Evolutionary conservation across 495 filamentous ascomycete genomes (phyloP).

Genomic region (Neurospora terricola): DNA sequence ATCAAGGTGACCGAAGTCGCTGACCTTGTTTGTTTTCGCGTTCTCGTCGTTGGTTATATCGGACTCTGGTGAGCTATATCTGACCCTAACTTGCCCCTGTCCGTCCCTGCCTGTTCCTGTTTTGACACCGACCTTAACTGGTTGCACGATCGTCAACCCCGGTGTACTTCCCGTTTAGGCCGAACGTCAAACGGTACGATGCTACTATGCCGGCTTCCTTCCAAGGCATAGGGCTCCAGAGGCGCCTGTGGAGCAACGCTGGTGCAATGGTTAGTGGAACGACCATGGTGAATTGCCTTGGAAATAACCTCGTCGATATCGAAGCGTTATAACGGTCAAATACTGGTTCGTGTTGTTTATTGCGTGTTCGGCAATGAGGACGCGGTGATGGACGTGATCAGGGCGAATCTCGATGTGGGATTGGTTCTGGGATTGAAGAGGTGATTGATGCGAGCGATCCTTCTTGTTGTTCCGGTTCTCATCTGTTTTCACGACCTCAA

Average conservation of each 20-base stretch:
- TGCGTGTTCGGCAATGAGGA: background rate
- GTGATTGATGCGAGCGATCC: background rate
- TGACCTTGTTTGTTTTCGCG: background rate
- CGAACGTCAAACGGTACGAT: background rate
- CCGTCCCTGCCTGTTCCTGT: too few species aligned
- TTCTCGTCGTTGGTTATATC: background rate
- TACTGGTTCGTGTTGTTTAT: background rate
- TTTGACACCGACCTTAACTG: too few species aligned
- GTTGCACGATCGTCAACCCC: background rate
- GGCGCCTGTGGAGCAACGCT: background rate
- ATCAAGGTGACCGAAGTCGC: background rate
- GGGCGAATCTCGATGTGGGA: constrained; percentile 1
- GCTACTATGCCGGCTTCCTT: background rate
- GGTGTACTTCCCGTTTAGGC: background rate
- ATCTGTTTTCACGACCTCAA: background rate
- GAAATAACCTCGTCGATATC: constrained; percentile 19
- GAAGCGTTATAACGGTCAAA: too few species aligned
- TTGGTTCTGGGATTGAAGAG: background rate
- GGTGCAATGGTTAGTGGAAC: background rate
- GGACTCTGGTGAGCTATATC: background rate
- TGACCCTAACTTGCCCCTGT: too few species aligned
- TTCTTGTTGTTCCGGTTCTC: background rate
- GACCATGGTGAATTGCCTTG: constrained; percentile 8
- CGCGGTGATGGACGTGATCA: background rate
- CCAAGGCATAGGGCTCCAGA: background rate